Base-by-base conservation (phyloP, 805 yeast species). In the Nakazawaea anatomiae region DNA sequence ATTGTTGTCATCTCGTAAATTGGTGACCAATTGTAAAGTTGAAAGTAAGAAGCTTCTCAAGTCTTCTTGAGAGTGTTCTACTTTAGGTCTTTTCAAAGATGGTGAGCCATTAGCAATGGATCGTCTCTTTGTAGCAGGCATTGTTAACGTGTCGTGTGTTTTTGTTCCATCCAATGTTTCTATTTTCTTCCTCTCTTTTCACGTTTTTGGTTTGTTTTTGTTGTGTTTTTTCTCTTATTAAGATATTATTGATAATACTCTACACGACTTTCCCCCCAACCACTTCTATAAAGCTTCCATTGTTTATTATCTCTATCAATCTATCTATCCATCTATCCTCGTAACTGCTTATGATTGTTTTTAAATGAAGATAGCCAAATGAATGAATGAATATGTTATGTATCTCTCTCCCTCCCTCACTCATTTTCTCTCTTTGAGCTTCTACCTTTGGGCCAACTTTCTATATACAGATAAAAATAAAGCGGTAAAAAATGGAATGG, bases 401-500 rank as follows among this genome's bases (percentile, higher is more conserved):
- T 18, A 18, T 18, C 2, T 18, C 2, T 18, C 25, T 18, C 25
- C 3, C 25, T 18, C 25, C 3, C 25, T 18, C n/a, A n/a, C n/a
- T n/a, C n/a, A n/a, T n/a, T n/a, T 18, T 18, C 3, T 18, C 25
- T 18, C 25, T 18, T 18, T 18, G 35, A 32, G 35, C 11, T 11
- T 32, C 35, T 32, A 40, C 31, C 30, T 25, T 18, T 46, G 48
- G 8, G 25, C 32, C 29, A 51, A 36, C 35, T 51, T 51, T 27
- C 47, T 51, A 42, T 51, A 51, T 41, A 46, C 47, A 29, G 54
- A 74, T 55, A 90, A 71, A 58, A 86, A 81, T 4, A 76, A 61
- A 6, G 96, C 85, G 25, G 96, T 85, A 42, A 92, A 67, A 1
- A 89, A 89, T 6, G 99, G 99, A 53, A 94, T 92, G 44, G 98